These are phyloP conservation scores for Mycena kentingensis DNA, from an alignment of 768 basidiomycete species.

Conservation along the genomic window DNA sequence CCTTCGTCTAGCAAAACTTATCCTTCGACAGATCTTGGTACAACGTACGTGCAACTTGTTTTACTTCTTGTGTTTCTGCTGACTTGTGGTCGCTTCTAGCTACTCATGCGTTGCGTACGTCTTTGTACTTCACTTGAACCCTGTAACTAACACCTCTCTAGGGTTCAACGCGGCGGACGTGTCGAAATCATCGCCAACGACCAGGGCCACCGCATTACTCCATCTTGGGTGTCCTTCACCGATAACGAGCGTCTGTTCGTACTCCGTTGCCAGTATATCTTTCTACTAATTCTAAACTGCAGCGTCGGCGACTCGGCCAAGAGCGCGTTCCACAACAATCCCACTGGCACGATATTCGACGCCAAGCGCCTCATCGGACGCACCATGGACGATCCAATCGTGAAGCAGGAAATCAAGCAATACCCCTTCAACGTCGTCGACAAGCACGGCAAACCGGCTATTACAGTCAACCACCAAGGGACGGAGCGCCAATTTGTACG, in stretches of 20 bases:
- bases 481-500: slow-evolving; percentile 49
- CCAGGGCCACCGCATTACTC: slow-evolving; percentile 64
- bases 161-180: slow-evolving; percentile 50
- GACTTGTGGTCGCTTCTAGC: slow-evolving; percentile 33
- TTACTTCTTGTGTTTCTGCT: slow-evolving; percentile 7
- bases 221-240: slow-evolving; percentile 63
- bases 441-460: slow-evolving; percentile 48
- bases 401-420: slow-evolving; percentile 50
- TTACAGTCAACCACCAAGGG: slow-evolving; percentile 49
- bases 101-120: slow-evolving; percentile 67
- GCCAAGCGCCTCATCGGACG: slow-evolving; percentile 55
- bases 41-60: slow-evolving; percentile 49
- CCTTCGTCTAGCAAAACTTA: slow-evolving; percentile 5
- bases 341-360: slow-evolving; percentile 57
- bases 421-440: slow-evolving; percentile 36
- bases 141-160: background rate
- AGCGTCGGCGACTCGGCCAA: slow-evolving; percentile 47
- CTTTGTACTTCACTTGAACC: background rate
- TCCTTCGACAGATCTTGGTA: slow-evolving; percentile 65
- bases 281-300: background rate
- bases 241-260: slow-evolving; percentile 56
- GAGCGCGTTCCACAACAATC: slow-evolving; percentile 45
- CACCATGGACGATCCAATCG: slow-evolving; percentile 43
- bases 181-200: slow-evolving; percentile 61
- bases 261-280: background rate